These are phyloP conservation scores for Daldinia vernicosa DNA, from an alignment of 495 filamentous ascomycete species.

Conservation along the genomic window DNA sequence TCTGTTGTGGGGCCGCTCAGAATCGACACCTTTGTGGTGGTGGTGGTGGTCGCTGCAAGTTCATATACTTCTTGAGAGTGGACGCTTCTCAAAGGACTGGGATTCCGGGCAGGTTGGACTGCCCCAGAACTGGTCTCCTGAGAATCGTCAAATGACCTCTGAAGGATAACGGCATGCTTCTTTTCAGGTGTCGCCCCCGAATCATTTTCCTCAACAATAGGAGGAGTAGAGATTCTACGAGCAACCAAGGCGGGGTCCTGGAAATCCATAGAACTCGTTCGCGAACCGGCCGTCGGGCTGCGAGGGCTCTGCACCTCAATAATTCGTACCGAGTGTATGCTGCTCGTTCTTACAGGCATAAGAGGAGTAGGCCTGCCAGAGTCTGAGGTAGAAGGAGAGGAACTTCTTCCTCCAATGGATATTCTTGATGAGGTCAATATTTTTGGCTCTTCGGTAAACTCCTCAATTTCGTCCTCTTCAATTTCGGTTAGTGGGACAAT, in stretches of 20 bases:
- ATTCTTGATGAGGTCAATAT: slow-evolving; percentile 64
- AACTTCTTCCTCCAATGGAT: slow-evolving; percentile 60
- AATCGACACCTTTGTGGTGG: slow-evolving; percentile 52
- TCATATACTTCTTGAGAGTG: slow-evolving; percentile 29
- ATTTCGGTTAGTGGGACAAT: slow-evolving; percentile 26
- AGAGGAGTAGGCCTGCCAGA: slow-evolving; percentile 50
- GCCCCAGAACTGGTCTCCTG: slow-evolving; percentile 17
- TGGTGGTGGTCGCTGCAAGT: slow-evolving; percentile 44
- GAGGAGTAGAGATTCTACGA: slow-evolving; percentile 52
- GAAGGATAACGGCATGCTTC: slow-evolving; percentile 29
- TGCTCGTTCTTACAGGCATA: slow-evolving; percentile 56
- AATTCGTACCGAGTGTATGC: slow-evolving; percentile 61
- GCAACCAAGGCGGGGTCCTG: slow-evolving; percentile 42
- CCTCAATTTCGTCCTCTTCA: slow-evolving; percentile 53
- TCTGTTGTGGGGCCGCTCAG: slow-evolving; percentile 41
- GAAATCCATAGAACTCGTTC: slow-evolving; percentile 53
- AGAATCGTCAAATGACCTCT: slow-evolving; percentile 20
- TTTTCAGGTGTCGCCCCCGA: slow-evolving; percentile 8
- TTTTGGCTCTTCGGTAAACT: slow-evolving; percentile 60
- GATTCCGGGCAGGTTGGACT: slow-evolving; percentile 35
- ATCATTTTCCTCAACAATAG: slow-evolving; percentile 50
- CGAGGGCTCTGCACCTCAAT: slow-evolving; percentile 62
- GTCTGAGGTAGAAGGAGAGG: slow-evolving; percentile 51
- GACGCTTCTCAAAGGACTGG: slow-evolving; percentile 37
- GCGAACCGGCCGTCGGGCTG: slow-evolving; percentile 53